Percentiles rank a stretch among this genome's conserved stretches.
Evolutionary conservation across 768 basidiomycete genomes (phyloP).

Genomic region (Gymnopilus junonius): DNA sequence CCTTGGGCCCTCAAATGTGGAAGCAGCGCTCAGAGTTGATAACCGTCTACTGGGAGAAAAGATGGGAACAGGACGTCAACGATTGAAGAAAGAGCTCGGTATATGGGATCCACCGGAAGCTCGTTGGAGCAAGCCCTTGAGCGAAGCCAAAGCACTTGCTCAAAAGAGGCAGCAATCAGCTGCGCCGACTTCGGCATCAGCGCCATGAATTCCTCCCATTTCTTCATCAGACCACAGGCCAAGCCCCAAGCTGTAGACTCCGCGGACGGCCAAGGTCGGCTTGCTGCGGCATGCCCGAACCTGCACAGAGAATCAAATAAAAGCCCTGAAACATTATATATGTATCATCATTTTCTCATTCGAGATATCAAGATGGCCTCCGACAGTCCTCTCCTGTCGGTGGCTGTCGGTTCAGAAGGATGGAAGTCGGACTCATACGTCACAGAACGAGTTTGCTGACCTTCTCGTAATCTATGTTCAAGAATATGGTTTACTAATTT

Average conservation of each 20-base stretch:
- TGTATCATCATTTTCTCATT: not conserved
- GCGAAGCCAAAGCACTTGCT: conserved; percentile 60
- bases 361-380: not conserved
- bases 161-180: conserved; percentile 31
- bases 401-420: not conserved
- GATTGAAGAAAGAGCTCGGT: conserved; percentile 87
- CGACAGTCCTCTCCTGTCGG: not conserved
- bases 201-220: not conserved
- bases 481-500: not conserved
- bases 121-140: conserved; percentile 67
- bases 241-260: too few species aligned
- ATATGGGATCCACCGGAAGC: conserved; percentile 83
- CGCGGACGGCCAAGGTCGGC: not conserved
- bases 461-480: not conserved
- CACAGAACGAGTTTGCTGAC: not conserved
- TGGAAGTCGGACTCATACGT: not conserved
- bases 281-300: not conserved
- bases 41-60: conserved; percentile 94
- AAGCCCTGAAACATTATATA: not conserved
- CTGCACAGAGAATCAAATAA: not conserved
- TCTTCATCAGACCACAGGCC: not conserved
- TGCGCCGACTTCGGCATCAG: not conserved
- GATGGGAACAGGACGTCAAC: conserved; percentile 84
- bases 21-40: conserved; percentile 75
- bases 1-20: conserved; percentile 94